A percentile compares a stretch with the other conserved stretches of the same genome.
Conservation (phyloP, 2,329 filamentous ascomycete genomes). For the Penicillium crustosum region DNA sequence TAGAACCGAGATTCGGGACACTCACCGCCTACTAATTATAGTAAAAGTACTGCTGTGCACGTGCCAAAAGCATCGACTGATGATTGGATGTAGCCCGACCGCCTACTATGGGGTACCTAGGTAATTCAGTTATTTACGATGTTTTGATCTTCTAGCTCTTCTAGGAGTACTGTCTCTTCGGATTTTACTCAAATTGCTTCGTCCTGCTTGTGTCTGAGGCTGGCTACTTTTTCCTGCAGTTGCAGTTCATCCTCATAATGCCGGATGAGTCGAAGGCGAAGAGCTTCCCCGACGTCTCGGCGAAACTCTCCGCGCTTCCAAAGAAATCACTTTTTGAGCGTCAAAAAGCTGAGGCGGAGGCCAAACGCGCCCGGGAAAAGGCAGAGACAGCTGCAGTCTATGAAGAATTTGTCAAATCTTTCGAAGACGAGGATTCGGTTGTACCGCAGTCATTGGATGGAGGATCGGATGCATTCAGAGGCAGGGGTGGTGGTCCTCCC, state of each 20-base stretch:
- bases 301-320: constrained; percentile 74
- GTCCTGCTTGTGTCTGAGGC: background rate
- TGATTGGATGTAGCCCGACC: background rate
- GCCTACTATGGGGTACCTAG: background rate
- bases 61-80: background rate
- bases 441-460: constrained; percentile 24
- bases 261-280: constrained; percentile 41
- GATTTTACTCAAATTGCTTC: background rate
- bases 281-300: constrained; percentile 68
- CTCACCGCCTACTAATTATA: background rate
- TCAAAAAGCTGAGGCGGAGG: constrained; percentile 84
- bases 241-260: constrained; percentile 32
- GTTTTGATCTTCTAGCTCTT: background rate
- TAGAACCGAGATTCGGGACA: too few species aligned
- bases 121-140: background rate
- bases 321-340: constrained; percentile 88
- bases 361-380: constrained; percentile 78
- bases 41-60: background rate
- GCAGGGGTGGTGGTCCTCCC: constrained; percentile 40
- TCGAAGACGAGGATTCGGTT: constrained; percentile 45
- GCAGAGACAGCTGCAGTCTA: constrained; percentile 85
- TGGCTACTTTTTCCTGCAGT: constrained; percentile 18
- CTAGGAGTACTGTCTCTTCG: background rate
- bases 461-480: constrained; percentile 30
- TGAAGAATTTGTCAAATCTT: constrained; percentile 80